These are phyloP conservation scores for Beauveria varroae DNA, from an alignment of 2,329 filamentous ascomycete species.

Conservation along the genomic window DNA sequence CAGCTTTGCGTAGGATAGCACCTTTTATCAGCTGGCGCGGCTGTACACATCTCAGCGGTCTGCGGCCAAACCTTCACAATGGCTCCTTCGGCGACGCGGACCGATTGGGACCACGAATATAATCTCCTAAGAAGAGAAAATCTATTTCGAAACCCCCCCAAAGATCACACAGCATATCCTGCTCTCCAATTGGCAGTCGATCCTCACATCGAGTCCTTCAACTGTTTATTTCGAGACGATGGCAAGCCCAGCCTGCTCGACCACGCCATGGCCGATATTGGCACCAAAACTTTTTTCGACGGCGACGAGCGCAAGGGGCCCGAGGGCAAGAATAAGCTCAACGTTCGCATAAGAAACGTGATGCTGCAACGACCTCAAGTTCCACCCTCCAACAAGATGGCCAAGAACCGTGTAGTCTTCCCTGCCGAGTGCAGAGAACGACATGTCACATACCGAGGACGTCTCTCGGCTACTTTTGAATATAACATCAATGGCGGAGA, in stretches of 20 bases:
- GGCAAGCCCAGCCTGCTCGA: slow-evolving; percentile 55
- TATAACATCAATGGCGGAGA: slow-evolving; percentile 83
- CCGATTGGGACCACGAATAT: slow-evolving; percentile 77
- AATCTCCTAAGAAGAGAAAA: slow-evolving; percentile 79
- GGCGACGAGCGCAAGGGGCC: slow-evolving; percentile 58
- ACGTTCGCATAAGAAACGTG: slow-evolving; percentile 71
- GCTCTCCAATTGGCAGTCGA: slow-evolving; percentile 76
- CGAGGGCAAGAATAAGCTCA: slow-evolving; percentile 63
- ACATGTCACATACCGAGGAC: slow-evolving; percentile 84
- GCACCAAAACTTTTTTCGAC: slow-evolving; percentile 79
- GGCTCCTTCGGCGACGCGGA: slow-evolving; percentile 52
- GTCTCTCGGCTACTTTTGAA: slow-evolving; percentile 74
- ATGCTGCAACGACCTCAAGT: slow-evolving; percentile 75
- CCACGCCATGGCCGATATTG: slow-evolving; percentile 79
- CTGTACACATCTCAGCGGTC: not conserved
- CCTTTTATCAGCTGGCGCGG: not conserved
- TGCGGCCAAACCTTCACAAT: slow-evolving; percentile 29
- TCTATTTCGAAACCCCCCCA: slow-evolving; percentile 82
- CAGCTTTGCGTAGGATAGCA: not conserved
- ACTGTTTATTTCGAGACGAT: slow-evolving; percentile 71
- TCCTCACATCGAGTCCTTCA: slow-evolving; percentile 94
- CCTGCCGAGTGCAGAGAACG: slow-evolving; percentile 92
- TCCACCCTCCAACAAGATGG: slow-evolving; percentile 76
- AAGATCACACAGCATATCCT: slow-evolving; percentile 81
- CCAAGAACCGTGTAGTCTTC: slow-evolving; percentile 75